phyloP scores from a whole-genome alignment of 768 basidiomycete species.

The Boletus bicolor region DNA sequence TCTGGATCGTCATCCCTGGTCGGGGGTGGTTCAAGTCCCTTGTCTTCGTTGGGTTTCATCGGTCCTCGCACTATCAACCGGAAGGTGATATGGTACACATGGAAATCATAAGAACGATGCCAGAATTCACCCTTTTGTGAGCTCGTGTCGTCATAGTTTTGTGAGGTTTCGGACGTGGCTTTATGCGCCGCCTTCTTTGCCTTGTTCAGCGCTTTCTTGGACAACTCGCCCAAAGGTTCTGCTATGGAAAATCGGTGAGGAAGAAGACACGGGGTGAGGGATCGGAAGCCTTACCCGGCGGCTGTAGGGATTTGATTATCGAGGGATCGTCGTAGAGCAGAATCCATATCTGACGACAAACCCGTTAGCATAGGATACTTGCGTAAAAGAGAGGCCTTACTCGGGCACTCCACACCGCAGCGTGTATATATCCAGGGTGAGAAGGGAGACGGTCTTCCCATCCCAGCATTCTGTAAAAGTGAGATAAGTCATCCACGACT shows the following conservation, averaged over 20 bases:
- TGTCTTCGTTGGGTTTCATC: conserved; percentile 52
- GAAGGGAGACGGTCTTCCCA: conserved; percentile 82
- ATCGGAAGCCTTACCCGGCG: conserved; percentile 33
- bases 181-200: conserved; percentile 75
- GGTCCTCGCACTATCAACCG: conserved; percentile 22
- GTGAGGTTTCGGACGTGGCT: conserved; percentile 45
- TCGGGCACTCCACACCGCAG: conserved; percentile 67
- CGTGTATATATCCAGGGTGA: conserved; percentile 71
- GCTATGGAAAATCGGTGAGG: neutral
- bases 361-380: conserved; percentile 10
- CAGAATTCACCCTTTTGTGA: conserved; percentile 59
- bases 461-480: conserved; percentile 55
- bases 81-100: conserved; percentile 10
- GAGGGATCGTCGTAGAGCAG: conserved; percentile 68
- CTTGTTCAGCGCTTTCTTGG: conserved; percentile 84
- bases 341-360: conserved; percentile 62
- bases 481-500: neutral
- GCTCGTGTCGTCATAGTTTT: conserved; percentile 36
- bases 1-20: conserved; percentile 82
- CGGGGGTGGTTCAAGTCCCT: conserved; percentile 56
- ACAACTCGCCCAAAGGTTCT: conserved; percentile 29
- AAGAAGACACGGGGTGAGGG: conserved; percentile 30
- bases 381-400: conserved; percentile 37
- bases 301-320: conserved; percentile 40
- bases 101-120: conserved; percentile 12